phyloP scores from a whole-genome alignment of 305 asterid species.

The Solanum hybrid region DNA sequence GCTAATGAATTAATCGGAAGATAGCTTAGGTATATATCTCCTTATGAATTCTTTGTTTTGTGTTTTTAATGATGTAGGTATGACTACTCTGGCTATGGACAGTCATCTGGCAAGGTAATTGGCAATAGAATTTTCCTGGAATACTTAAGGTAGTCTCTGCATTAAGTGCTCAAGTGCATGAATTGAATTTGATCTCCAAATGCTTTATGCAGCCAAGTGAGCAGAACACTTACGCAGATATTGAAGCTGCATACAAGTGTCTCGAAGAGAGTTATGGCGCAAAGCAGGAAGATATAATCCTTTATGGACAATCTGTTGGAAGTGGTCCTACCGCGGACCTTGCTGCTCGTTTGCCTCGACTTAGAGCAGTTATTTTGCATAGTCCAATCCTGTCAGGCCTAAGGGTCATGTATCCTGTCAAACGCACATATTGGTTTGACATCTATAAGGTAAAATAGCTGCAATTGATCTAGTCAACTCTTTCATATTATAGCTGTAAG shows the following conservation, averaged over 20 bases:
- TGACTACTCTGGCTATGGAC: slow-evolving; percentile 96
- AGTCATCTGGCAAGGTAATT: slow-evolving; percentile 87
- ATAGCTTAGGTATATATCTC: background rate
- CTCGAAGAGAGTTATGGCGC: slow-evolving; percentile 85
- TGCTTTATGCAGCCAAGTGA: slow-evolving; percentile 78
- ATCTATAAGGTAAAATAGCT: slow-evolving; percentile 59
- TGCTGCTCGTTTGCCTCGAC: slow-evolving; percentile 76
- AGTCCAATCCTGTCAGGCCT: slow-evolving; percentile 90
- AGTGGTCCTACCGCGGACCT: slow-evolving; percentile 96
- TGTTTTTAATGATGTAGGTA: slow-evolving; percentile 45
- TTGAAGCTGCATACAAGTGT: slow-evolving; percentile 90
- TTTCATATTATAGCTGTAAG: background rate
- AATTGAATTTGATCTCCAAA: slow-evolving; percentile 8
- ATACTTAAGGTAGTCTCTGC: background rate
- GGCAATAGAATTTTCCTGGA: background rate
- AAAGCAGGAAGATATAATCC: slow-evolving; percentile 86
- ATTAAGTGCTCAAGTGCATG: slow-evolving; percentile 9
- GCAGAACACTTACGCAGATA: slow-evolving; percentile 89
- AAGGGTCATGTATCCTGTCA: slow-evolving; percentile 96
- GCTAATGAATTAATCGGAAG: background rate
- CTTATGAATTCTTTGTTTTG: background rate
- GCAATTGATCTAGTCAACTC: background rate
- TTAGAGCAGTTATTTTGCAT: slow-evolving; percentile 81
- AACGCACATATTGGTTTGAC: slow-evolving; percentile 96
- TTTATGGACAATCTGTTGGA: slow-evolving; percentile 95